These are phyloP conservation scores for Fusarium acutatum DNA, from an alignment of 2,329 filamentous ascomycete genomes.

Conservation along the genomic window DNA sequence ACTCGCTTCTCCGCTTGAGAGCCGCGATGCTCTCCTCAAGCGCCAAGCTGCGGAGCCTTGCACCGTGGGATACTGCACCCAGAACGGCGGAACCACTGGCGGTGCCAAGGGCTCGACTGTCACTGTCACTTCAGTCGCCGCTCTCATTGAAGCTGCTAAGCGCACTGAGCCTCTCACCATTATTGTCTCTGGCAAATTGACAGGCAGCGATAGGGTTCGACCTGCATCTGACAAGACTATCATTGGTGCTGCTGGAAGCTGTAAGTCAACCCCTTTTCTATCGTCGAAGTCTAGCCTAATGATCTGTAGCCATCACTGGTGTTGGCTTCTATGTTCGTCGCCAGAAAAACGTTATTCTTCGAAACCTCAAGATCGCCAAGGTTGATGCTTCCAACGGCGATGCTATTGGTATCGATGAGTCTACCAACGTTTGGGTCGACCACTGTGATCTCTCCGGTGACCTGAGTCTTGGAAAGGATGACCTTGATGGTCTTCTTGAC, in stretches of 20 bases:
- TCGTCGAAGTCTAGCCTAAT: background rate
- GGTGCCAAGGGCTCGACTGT: constrained; percentile 43
- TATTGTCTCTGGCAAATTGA: constrained; percentile 41
- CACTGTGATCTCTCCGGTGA: constrained; percentile 73
- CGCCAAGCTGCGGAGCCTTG: constrained; percentile 61
- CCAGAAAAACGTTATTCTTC: constrained; percentile 67
- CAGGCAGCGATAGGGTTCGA: constrained; percentile 35
- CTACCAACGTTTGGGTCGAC: constrained; percentile 71
- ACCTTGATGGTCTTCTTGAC: constrained; percentile 74
- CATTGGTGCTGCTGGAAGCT: constrained; percentile 48
- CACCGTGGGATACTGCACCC: constrained; percentile 44
- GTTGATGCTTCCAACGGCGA: constrained; percentile 65
- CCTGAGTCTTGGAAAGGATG: constrained; percentile 68
- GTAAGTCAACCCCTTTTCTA: background rate
- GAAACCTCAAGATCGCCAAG: constrained; percentile 67
- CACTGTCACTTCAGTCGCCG: constrained; percentile 39
- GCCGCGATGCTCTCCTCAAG: constrained; percentile 25
- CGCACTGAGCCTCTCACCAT: constrained; percentile 41
- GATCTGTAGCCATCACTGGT: constrained; percentile 49
- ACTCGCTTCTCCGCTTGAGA: constrained; percentile 23
- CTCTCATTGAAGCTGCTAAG: constrained; percentile 41
- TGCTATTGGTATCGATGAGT: constrained; percentile 65
- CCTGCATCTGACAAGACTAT: constrained; percentile 55
- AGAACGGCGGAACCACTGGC: constrained; percentile 46
- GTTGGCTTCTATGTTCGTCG: constrained; percentile 62